Evolutionary conservation across 306 rosid species (phyloP).

Genomic region (Bauhinia variegata): DNA sequence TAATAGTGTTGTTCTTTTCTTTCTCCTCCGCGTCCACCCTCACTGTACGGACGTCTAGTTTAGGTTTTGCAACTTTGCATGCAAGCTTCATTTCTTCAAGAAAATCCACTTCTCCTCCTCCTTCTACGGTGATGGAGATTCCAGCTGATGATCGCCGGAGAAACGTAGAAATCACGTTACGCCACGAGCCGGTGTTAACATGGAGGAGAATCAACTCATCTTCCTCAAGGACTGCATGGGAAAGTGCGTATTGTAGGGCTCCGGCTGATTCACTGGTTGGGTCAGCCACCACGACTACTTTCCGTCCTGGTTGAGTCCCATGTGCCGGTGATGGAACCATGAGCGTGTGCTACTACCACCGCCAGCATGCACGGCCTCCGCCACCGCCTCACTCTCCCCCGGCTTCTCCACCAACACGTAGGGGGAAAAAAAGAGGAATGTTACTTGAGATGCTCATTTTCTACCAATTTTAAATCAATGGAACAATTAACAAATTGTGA

Average conservation of each 20-base stretch:
- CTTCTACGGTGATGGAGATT: constrained; percentile 35
- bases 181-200: constrained; percentile 57
- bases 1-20: constrained; percentile 58
- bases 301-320: constrained; percentile 32
- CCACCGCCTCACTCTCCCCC: too few relatives aligned
- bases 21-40: constrained; percentile 52
- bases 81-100: constrained; percentile 70
- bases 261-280: constrained; percentile 74
- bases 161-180: constrained; percentile 49
- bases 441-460: too few relatives aligned
- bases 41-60: constrained; percentile 38
- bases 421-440: too few relatives aligned
- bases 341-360: too few relatives aligned
- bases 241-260: constrained; percentile 72
- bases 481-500: too few relatives aligned
- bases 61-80: constrained; percentile 56
- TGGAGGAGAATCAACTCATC: constrained; percentile 81
- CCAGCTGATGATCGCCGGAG: constrained; percentile 53
- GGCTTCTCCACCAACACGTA: too few relatives aligned
- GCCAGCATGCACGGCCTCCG: too few relatives aligned
- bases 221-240: constrained; percentile 57
- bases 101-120: constrained; percentile 47
- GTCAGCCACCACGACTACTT: constrained; percentile 78
- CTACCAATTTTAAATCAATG: too few relatives aligned
- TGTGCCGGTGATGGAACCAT: constrained; percentile 32